Base-by-base conservation (phyloP, 306 rosid species). In the Lagenaria siceraria region DNA sequence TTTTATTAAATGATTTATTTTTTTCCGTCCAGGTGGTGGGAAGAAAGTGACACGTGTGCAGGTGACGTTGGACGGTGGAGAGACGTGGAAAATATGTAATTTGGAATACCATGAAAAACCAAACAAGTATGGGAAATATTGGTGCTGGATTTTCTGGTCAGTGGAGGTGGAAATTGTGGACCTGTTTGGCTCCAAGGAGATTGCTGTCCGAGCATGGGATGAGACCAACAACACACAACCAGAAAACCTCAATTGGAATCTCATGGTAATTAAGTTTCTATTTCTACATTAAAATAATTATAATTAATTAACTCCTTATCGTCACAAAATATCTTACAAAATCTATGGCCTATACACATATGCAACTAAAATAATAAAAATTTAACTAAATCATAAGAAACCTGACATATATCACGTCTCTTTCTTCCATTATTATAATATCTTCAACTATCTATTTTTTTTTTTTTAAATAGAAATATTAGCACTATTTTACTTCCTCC, bases 111-210 rank as follows among this genome's bases (percentile, higher is more conserved):
- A 66, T 0, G 98, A 93, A 82, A 93, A 88, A 49, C 89, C 93
- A 0, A 93, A 64, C 85, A 93, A 84, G 73, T 88, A 87, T 48
- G 98, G 98, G 0, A 93, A 91, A 60, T 84, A 85, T 80, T 93
- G 97, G 97, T 93, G 98, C 77, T 91, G 98, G 98, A 89, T 97
- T 75, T 93, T 93, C 77, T 93, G 98, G 98, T 87, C 87, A 1
- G 64, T 93, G 68, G 97, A 91, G 53, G 88, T 91, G 7, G 93
- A 91, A 76, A 84, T 93, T 22, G 74, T 89, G 58, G 86, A 88
- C 78, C 78, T 93, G 1, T 62, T 93, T 19, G 92, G 79, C 1
- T 85, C 91, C 54, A 93, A 87, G 74, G 92, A 89, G 68, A 83
- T 93, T 10, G 96, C 93, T 0, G 98, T 91, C 8, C 86, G 98